Conservation (phyloP, 257 asterid genomes). For the Prunella vulgaris region DNA sequence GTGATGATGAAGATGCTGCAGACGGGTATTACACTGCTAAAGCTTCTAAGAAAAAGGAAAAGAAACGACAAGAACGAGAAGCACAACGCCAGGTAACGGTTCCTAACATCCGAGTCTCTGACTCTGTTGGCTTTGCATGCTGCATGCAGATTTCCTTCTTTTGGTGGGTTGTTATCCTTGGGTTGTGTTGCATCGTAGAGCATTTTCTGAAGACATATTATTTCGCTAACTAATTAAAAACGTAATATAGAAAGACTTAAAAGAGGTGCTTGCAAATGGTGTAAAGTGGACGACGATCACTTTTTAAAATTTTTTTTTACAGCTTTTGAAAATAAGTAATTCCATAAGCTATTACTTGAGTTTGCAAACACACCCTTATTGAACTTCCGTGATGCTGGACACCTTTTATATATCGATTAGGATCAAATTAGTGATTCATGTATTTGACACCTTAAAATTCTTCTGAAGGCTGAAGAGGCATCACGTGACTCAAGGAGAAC, state of each 20-base stretch:
- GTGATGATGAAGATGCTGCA: constrained; percentile 75
- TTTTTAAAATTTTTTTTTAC: too few species aligned
- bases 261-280: too few species aligned
- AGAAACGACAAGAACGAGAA: constrained; percentile 87
- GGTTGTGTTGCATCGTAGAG: neutral
- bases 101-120: neutral
- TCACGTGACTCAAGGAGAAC: constrained; percentile 66
- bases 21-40: constrained; percentile 58
- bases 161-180: neutral
- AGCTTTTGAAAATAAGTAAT: too few species aligned
- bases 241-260: neutral
- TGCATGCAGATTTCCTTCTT: neutral
- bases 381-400: constrained; percentile 3
- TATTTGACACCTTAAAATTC: constrained; percentile 22
- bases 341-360: too few species aligned
- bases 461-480: constrained; percentile 76
- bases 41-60: constrained; percentile 74
- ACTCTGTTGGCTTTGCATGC: neutral
- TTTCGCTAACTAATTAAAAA: neutral
- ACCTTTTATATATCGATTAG: neutral
- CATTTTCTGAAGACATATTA: neutral
- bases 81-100: constrained; percentile 78
- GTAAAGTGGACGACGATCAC: too few species aligned
- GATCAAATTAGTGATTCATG: constrained; percentile 1
- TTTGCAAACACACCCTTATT: neutral